Evolutionary conservation across 768 basidiomycete genomes (phyloP).

Genomic region (Mycena metata): DNA sequence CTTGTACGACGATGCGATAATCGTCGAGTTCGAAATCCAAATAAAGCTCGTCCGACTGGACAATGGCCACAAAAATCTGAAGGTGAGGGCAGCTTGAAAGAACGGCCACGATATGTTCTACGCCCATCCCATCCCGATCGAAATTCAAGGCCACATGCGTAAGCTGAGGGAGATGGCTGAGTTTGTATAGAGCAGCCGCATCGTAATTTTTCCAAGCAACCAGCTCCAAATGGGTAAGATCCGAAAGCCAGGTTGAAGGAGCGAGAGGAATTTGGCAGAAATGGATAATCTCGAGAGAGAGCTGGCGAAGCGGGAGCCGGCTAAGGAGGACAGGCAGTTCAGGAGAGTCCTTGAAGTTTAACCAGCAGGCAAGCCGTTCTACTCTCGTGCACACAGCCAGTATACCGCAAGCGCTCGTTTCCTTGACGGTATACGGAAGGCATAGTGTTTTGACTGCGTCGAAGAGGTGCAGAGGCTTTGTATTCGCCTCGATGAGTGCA

Average conservation of each 20-base stretch:
- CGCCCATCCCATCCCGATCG: neutral
- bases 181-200: neutral
- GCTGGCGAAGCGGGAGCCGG: neutral
- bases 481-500: neutral
- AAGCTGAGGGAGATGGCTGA: conserved; percentile 2
- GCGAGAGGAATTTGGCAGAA: neutral
- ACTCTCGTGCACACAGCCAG: neutral
- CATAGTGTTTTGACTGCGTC: neutral
- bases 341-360: neutral
- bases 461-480: neutral
- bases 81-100: neutral
- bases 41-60: neutral
- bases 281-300: neutral
- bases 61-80: neutral
- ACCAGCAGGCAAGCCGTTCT: conserved; percentile 7
- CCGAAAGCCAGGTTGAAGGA: neutral
- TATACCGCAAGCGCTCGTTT: neutral
- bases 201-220: neutral
- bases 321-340: neutral
- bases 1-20: neutral
- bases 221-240: neutral
- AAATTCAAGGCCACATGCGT: conserved; percentile 13
- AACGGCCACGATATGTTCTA: neutral
- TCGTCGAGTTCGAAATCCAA: neutral
- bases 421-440: neutral